Percentiles rank a stretch among this genome's conserved stretches.
Conservation (phyloP, 257 asterid genomes). For the Linaria vulgaris region DNA sequence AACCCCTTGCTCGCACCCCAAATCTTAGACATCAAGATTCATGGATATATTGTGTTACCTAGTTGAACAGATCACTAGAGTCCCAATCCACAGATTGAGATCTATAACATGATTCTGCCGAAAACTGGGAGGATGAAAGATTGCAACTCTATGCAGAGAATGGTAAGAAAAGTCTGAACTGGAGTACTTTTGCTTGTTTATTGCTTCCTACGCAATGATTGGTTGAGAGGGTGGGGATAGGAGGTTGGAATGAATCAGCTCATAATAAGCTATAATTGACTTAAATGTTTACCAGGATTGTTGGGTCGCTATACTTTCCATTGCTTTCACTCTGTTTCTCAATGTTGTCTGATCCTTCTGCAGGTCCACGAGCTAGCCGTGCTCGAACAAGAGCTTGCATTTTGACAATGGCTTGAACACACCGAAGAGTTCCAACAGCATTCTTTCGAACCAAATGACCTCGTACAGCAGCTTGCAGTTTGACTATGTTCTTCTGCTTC, state of each 20-base stretch:
- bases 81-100: no score
- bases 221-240: no score
- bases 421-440: constrained; percentile 92
- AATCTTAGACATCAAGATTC: not conserved
- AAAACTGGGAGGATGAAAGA: no score
- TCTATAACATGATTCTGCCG: no score
- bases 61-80: no score
- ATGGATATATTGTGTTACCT: no score
- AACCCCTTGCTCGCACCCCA: not conserved
- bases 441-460: constrained; percentile 85
- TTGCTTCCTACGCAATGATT: no score
- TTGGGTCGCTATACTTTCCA: constrained; percentile 28
- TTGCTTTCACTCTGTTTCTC: constrained; percentile 31
- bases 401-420: constrained; percentile 85
- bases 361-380: constrained; percentile 43
- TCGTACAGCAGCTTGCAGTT: constrained; percentile 91
- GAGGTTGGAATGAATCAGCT: no score
- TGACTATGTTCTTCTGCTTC: constrained; percentile 59
- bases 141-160: no score
- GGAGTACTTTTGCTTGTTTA: no score
- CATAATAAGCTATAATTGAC: no score
- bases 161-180: no score
- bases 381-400: constrained; percentile 91
- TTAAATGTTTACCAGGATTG: constrained; percentile 28
- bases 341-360: constrained; percentile 31